Evolutionary conservation across 352 stramenopile species (phyloP), one percentile per base, ranked within the genome.

Genomic region (Globisporangium spinosum): DNA sequence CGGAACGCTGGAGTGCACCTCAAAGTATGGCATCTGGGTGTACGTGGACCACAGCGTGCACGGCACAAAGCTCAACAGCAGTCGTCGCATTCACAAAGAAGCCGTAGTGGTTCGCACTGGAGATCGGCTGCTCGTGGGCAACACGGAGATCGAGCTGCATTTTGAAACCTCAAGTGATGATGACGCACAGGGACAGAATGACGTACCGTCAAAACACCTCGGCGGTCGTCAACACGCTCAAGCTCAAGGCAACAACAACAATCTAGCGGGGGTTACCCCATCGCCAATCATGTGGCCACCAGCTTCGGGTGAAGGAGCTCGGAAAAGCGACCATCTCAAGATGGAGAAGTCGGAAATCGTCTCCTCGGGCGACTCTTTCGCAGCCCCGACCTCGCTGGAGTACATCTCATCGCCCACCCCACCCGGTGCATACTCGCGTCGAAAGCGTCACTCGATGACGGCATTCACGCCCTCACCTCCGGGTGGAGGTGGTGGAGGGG

Each of bases 21-120:
- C 58, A 2, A 58, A 74, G 29, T 65, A 80, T 8, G 78, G 82
- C 29, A 62, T 93, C 4, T 94, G 86, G 86, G 78, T 94, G 45
- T 94, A 85, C 47, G 87, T 90, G 25, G 86, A 94, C 73, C 86
- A 94, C 63, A 94, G 86, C 58, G 56, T 61, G 2, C 32, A 65
- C 4, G 86, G 86, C 43, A 87, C 81, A 23, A 69, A 63, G 13
- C 58, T 91, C 7, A 87, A 90, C 70, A 57, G 38, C 67, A 65
- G 49, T 20, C 54, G 56, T 2, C 71, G 65, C 15, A 58, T 94
- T 8, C 83, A 89, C 35, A 54, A 71, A 27, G 71, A 85, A 27
- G 85, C 83, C 1, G 77, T 77, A 1, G 68, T 94, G 7, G 80
- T 94, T 45, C 73, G 67, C 29, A 69, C 80, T 55, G 85, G 85